These are phyloP conservation scores for Lasiodiplodia sp. DNA, from an alignment of 2,329 filamentous ascomycete genomes.

Conservation along the genomic window DNA sequence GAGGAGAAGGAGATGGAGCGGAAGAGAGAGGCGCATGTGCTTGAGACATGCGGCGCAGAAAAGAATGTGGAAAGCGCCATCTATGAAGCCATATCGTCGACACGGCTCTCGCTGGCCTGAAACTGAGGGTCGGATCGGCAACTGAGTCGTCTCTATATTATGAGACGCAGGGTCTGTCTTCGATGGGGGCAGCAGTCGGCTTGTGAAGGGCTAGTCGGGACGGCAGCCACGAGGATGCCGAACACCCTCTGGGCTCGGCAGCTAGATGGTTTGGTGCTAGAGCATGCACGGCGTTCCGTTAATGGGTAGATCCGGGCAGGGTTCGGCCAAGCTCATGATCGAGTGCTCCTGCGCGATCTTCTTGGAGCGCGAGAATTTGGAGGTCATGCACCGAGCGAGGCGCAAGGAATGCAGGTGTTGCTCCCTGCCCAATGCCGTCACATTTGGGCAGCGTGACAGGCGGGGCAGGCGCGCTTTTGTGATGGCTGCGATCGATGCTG, in stretches of 20 bases:
- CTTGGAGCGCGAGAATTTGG: not conserved
- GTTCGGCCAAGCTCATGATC: conserved; percentile 20
- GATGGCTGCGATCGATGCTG: conserved; percentile 25
- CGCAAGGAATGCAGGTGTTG: not conserved
- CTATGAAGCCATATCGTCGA: not conserved
- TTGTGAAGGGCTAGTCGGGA: not conserved
- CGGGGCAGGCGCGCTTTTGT: not conserved
- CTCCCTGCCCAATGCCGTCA: not conserved
- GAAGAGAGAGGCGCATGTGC: not conserved
- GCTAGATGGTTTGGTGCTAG: conserved; percentile 15
- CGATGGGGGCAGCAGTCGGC: conserved; percentile 5
- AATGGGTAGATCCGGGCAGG: conserved; percentile 25
- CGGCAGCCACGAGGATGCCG: not conserved
- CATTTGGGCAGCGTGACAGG: conserved; percentile 5
- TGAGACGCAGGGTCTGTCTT: conserved; percentile 20
- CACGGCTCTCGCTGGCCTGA: not conserved
- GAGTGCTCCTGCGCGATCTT: conserved; percentile 14
- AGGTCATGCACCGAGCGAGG: conserved; percentile 18
- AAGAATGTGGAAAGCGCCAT: not conserved
- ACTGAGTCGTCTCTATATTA: conserved; percentile 25
- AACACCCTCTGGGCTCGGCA: not conserved
- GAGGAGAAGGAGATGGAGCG: not conserved
- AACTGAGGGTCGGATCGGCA: conserved; percentile 12
- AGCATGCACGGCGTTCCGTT: conserved; percentile 20
- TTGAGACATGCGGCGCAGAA: not conserved